Percentiles rank a stretch among this genome's conserved stretches.
These are phyloP conservation scores for Nymphaea thermarum DNA, from an alignment of 164 flowering plant genomes.

Conservation along the genomic window DNA sequence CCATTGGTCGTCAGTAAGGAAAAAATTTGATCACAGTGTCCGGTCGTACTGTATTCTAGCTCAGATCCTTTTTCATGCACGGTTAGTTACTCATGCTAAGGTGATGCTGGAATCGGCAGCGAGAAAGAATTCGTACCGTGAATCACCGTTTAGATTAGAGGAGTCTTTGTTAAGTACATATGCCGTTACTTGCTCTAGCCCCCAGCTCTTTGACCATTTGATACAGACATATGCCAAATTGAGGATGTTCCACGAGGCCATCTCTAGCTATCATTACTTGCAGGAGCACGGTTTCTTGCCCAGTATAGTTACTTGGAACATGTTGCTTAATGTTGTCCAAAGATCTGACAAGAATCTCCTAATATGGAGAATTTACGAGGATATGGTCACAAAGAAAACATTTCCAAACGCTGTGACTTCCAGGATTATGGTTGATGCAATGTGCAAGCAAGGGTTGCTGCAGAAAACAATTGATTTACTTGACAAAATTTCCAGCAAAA, in stretches of 20 bases:
- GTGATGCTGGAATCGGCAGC: conserved; percentile 51
- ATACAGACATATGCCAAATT: conserved; percentile 58
- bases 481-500: conserved; percentile 55
- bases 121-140: conserved; percentile 5
- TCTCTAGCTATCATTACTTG: conserved; percentile 35
- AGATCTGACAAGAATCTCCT: conserved; percentile 31
- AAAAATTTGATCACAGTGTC: conserved; percentile 29
- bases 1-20: conserved; percentile 54
- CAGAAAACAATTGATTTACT: conserved; percentile 31
- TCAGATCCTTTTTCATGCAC: conserved; percentile 48
- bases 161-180: conserved; percentile 41
- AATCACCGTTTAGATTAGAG: conserved; percentile 1
- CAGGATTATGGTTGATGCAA: conserved; percentile 36
- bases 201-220: conserved; percentile 62
- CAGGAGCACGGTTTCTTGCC: conserved; percentile 42
- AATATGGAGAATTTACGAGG: conserved; percentile 72
- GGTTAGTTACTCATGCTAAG: conserved; percentile 40
- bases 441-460: conserved; percentile 76
- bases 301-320: conserved; percentile 48
- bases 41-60: conserved; percentile 36
- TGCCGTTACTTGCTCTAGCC: conserved; percentile 21
- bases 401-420: conserved; percentile 56
- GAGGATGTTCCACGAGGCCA: conserved; percentile 43
- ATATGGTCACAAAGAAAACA: conserved; percentile 40
- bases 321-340: conserved; percentile 41